phyloP scores from a whole-genome alignment of 2,329 filamentous ascomycete species.

The Aspergillus versicolor region DNA sequence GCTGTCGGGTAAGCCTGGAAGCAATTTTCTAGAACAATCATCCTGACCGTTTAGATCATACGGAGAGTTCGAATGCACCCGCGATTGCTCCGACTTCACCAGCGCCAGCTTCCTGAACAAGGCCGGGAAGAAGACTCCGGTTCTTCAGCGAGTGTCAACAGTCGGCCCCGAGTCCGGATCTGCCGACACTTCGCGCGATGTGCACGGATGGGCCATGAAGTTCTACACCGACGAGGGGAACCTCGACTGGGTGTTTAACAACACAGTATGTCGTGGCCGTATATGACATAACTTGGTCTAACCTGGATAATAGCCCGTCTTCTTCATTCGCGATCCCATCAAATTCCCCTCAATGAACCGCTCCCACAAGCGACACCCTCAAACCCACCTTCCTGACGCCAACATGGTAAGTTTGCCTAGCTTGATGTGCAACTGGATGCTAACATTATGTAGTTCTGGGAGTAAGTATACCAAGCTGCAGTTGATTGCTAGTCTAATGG shows the following conservation, averaged over 20 bases:
- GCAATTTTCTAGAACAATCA: background rate
- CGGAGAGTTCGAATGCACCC: conserved; percentile 61
- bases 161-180: conserved; percentile 8
- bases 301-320: conserved; percentile 51
- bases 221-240: conserved; percentile 55
- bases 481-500: background rate
- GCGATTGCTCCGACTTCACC: conserved; percentile 58
- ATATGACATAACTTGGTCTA: background rate
- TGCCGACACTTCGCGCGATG: conserved; percentile 51
- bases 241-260: conserved; percentile 25
- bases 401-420: background rate
- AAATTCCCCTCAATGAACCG: conserved; percentile 59
- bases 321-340: conserved; percentile 67
- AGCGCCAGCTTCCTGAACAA: conserved; percentile 54
- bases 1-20: conserved; percentile 42
- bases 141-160: conserved; percentile 42
- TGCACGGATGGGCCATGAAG: conserved; percentile 52
- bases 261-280: conserved; percentile 13
- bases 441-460: background rate
- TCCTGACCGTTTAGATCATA: conserved; percentile 37
- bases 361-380: background rate
- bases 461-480: background rate
- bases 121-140: conserved; percentile 55
- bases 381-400: background rate
- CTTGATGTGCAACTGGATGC: background rate